Conservation (phyloP, 805 yeast species). For the Yamadazyma endophytica region DNA sequence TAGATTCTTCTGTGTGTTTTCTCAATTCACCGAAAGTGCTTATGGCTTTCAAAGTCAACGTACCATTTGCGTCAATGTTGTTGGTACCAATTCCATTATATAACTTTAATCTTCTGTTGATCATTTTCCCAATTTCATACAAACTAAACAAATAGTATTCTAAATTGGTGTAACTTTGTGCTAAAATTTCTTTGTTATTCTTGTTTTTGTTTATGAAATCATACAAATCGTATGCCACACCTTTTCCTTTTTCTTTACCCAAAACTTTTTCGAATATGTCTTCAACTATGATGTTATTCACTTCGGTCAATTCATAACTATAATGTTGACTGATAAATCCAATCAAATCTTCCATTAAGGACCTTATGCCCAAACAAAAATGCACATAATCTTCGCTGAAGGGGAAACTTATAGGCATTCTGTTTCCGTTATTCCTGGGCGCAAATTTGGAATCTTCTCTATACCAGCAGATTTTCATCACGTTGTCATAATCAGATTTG, state of each 20-base stretch:
- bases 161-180: conserved; percentile 83
- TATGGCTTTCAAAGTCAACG: conserved; percentile 45
- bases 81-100: conserved; percentile 37
- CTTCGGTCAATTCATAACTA: conserved; percentile 56
- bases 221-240: conserved; percentile 57
- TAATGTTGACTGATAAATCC: conserved; percentile 63
- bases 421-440: conserved; percentile 41
- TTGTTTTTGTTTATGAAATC: conserved; percentile 60
- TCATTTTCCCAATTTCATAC: conserved; percentile 54
- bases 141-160: conserved; percentile 82
- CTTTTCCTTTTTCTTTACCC: conserved; percentile 40
- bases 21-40: conserved; percentile 55
- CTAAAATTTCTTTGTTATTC: conserved; percentile 80
- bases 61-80: conserved; percentile 36
- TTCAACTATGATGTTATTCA: conserved; percentile 55
- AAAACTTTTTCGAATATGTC: conserved; percentile 66
- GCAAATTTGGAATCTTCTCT: conserved; percentile 47
- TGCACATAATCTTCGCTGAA: conserved; percentile 87
- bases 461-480: conserved; percentile 68
- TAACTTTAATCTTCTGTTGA: conserved; percentile 31
- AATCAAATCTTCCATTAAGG: conserved; percentile 60
- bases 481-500: conserved; percentile 54
- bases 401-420: conserved; percentile 62
- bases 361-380: conserved; percentile 71
- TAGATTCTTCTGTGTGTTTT: conserved; percentile 69